Percentiles rank a stretch among this genome's conserved stretches.
phyloP scores from a whole-genome alignment of 768 basidiomycete species.

The Xerocomus brunneocitrinus region DNA sequence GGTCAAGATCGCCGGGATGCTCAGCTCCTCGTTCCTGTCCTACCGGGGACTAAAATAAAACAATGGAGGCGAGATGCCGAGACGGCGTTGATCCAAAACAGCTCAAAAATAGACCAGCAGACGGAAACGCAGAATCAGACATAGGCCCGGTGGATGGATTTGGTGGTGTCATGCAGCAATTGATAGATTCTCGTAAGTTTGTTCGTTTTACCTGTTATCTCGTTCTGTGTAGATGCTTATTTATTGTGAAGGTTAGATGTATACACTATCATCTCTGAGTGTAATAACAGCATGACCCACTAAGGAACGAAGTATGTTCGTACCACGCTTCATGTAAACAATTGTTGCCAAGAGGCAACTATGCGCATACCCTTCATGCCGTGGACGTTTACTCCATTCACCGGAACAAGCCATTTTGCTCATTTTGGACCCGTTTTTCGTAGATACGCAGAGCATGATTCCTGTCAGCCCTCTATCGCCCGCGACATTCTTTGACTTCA shows the following conservation, averaged over 20 bases:
- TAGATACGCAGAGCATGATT: too few relatives aligned
- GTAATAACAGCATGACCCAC: background rate
- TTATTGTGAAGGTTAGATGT: background rate
- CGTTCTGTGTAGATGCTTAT: background rate
- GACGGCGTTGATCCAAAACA: background rate
- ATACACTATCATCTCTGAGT: background rate
- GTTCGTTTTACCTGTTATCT: too few relatives aligned
- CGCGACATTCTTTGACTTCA: too few relatives aligned
- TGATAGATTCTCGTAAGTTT: background rate
- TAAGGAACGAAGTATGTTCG: background rate
- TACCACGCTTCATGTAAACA: background rate
- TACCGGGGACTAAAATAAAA: conserved; percentile 22
- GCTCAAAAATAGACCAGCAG: background rate
- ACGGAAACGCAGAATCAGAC: background rate
- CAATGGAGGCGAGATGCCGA: conserved; percentile 24
- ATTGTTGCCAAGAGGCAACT: background rate
- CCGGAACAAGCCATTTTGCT: background rate
- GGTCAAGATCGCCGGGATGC: conserved; percentile 22
- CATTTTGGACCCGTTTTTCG: too few relatives aligned
- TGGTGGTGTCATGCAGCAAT: background rate
- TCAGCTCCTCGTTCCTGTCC: conserved; percentile 24
- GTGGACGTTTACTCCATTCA: background rate
- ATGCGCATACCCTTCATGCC: background rate
- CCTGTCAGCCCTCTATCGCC: too few relatives aligned
- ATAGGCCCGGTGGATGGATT: background rate